Evolutionary conservation across 176 grass and related monocot species (phyloP).

Genomic region (Poa annua): DNA sequence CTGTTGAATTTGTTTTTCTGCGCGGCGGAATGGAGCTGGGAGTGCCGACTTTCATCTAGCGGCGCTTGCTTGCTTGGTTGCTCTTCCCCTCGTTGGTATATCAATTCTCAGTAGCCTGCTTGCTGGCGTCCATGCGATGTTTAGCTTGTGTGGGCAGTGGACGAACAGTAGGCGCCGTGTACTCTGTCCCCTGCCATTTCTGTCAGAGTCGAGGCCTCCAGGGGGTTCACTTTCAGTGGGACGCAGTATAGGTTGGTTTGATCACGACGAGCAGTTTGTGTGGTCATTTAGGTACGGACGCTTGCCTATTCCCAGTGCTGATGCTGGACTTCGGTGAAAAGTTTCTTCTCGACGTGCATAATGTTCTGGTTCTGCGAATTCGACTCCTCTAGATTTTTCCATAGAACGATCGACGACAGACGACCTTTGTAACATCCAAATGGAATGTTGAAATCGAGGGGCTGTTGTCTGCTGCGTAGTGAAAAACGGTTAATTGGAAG

Average conservation of each 20-base stretch:
- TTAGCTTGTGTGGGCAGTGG: neutral
- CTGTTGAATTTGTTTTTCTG: neutral
- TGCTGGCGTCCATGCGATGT: neutral
- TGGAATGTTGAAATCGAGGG: neutral
- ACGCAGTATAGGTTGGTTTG: neutral
- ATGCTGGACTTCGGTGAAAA: neutral
- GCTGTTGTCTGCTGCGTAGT: neutral
- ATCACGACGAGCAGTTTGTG: neutral
- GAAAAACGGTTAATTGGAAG: conserved; percentile 37
- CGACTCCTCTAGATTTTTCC: conserved; percentile 21
- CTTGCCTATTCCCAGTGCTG: neutral
- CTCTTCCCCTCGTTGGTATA: neutral
- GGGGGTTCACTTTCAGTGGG: neutral
- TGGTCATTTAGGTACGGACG: neutral
- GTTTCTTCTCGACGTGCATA: neutral
- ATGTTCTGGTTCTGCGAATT: neutral
- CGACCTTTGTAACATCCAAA: neutral
- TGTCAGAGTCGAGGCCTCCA: neutral
- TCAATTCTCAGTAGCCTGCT: neutral
- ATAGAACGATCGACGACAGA: neutral
- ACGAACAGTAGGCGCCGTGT: neutral
- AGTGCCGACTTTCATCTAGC: neutral
- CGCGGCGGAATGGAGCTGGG: neutral
- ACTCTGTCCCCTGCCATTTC: neutral
- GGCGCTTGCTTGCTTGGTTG: neutral